A percentile compares a stretch with the other conserved stretches of the same genome.
Evolutionary conservation across 208 protist species (phyloP).

Genomic region (Leishmania major): DNA sequence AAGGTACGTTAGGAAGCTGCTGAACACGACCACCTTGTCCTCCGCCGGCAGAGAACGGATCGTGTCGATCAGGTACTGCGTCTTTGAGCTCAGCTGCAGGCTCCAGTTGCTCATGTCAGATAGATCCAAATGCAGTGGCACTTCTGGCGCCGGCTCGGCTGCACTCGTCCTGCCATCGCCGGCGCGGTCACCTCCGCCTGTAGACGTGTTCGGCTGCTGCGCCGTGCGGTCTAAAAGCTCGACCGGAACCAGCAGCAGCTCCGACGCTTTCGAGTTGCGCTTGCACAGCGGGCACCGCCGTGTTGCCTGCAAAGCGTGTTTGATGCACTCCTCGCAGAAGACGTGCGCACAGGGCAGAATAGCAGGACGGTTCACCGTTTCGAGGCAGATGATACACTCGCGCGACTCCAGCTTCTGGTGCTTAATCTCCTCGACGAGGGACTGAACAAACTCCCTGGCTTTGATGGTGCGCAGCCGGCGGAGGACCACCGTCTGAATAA

Average conservation of each 20-base stretch:
- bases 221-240: slow-evolving; percentile 27
- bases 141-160: background rate
- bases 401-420: slow-evolving; percentile 44
- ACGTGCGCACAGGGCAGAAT: slow-evolving; percentile 83
- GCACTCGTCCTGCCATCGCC: background rate
- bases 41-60: slow-evolving; percentile 36
- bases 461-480: slow-evolving; percentile 23
- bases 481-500: slow-evolving; percentile 27
- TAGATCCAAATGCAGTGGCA: slow-evolving; percentile 28
- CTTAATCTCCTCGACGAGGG: slow-evolving; percentile 50
- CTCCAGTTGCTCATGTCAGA: slow-evolving; percentile 42
- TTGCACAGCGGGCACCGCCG: slow-evolving; percentile 66
- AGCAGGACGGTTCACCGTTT: slow-evolving; percentile 50
- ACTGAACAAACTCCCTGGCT: slow-evolving; percentile 45
- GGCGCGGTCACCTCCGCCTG: background rate
- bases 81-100: slow-evolving; percentile 69
- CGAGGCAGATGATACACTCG: slow-evolving; percentile 82
- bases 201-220: background rate
- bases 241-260: slow-evolving; percentile 49
- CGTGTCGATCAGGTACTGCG: slow-evolving; percentile 44
- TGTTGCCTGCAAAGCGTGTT: slow-evolving; percentile 45
- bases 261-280: slow-evolving; percentile 18
- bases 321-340: slow-evolving; percentile 75
- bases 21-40: slow-evolving; percentile 95
- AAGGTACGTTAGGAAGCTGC: slow-evolving; percentile 94